These are phyloP conservation scores for Plectosphaerella cucumerina DNA, from an alignment of 2,329 filamentous ascomycete genomes.

Conservation along the genomic window DNA sequence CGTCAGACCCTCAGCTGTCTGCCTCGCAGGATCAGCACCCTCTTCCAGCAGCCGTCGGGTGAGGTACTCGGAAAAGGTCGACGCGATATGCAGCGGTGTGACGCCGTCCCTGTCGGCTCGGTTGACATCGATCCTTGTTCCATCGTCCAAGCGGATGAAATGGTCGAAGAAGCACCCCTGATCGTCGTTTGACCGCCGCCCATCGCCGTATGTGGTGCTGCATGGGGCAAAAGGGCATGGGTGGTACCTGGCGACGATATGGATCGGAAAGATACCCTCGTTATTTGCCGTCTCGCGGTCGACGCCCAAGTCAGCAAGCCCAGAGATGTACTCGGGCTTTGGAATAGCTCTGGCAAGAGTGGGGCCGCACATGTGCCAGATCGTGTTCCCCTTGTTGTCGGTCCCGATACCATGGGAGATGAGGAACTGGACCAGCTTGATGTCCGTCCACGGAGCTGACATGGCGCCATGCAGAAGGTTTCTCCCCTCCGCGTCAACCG, in stretches of 20 bases:
- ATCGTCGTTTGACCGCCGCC: background rate
- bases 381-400: background rate
- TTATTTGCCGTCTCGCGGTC: background rate
- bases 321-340: background rate
- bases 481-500: background rate
- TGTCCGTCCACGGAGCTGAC: background rate
- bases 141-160: background rate
- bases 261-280: background rate
- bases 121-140: background rate
- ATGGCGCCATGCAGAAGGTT: background rate
- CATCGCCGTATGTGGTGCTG: background rate
- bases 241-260: background rate
- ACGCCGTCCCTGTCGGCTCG: constrained; percentile 7
- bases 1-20: constrained; percentile 29
- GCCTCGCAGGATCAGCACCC: constrained; percentile 27
- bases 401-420: background rate
- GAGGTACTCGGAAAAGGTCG: constrained; percentile 14
- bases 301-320: background rate
- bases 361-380: constrained; percentile 2
- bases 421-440: constrained; percentile 1
- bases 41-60: constrained; percentile 26
- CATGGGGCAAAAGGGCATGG: background rate
- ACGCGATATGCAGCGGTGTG: constrained; percentile 20
- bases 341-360: background rate
- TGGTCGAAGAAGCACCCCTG: background rate